Evolutionary conservation across 768 basidiomycete species (phyloP).

Genomic region (Xerocomellus amylosporus): DNA sequence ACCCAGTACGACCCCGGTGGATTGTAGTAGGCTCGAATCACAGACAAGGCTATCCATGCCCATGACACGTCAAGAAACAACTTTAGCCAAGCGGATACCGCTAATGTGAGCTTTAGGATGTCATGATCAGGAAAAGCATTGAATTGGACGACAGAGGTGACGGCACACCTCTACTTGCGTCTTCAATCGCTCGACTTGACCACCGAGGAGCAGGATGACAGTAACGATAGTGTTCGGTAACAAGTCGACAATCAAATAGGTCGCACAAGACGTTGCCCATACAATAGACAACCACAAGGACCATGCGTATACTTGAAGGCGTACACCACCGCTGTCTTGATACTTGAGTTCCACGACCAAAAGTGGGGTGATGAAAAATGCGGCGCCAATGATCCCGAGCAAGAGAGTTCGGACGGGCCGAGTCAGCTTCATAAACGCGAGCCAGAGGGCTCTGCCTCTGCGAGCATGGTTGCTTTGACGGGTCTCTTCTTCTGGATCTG

Average conservation of each 20-base stretch:
- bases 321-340: constrained; percentile 40
- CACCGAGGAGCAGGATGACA: constrained; percentile 52
- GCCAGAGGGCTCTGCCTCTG: constrained; percentile 60
- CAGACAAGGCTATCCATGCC: constrained; percentile 73
- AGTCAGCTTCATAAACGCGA: constrained; percentile 65
- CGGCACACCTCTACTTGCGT: constrained; percentile 60
- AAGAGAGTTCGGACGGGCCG: constrained; percentile 57
- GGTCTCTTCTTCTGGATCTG: constrained; percentile 29
- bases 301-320: constrained; percentile 57
- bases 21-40: constrained; percentile 52
- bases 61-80: constrained; percentile 62
- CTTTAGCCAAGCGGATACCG: constrained; percentile 71
- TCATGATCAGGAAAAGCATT: neutral
- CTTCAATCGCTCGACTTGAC: constrained; percentile 63
- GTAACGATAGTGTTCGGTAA: constrained; percentile 56
- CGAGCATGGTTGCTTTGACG: constrained; percentile 45
- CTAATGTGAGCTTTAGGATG: constrained; percentile 52
- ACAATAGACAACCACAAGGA: constrained; percentile 68
- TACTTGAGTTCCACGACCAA: constrained; percentile 68
- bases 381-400: constrained; percentile 55
- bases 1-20: constrained; percentile 68
- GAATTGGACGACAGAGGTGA: neutral
- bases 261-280: constrained; percentile 61
- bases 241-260: constrained; percentile 63
- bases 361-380: constrained; percentile 65